Percentiles rank a stretch among this genome's conserved stretches.
Conservation (phyloP, 2,329 filamentous ascomycete species). For the Pyricularia pennisetigena region DNA sequence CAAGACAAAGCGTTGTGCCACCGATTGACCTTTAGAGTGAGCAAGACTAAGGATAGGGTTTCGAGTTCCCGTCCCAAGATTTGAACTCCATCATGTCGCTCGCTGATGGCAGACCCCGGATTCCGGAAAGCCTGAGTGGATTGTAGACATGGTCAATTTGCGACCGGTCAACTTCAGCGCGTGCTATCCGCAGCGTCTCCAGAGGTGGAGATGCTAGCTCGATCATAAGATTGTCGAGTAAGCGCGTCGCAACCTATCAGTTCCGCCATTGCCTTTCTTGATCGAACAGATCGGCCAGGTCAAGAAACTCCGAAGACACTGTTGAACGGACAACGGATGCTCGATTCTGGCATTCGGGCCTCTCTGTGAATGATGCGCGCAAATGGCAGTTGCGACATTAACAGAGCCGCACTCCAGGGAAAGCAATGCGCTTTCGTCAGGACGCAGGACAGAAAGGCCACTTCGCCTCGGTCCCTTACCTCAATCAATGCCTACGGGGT, state of each 20-base stretch:
- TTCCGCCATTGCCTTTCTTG: background rate
- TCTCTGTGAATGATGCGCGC: background rate
- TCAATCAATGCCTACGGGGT: background rate
- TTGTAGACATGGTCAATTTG: background rate
- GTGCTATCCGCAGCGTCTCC: background rate
- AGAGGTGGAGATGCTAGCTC: background rate
- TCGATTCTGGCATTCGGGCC: background rate
- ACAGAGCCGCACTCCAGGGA: background rate
- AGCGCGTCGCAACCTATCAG: background rate
- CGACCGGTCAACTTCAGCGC: background rate
- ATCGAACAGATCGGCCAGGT: background rate
- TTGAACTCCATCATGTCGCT: background rate
- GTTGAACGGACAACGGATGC: background rate
- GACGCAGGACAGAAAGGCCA: background rate
- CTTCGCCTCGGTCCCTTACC: background rate
- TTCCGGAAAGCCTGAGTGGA: background rate
- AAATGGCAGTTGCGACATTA: constrained; percentile 1
- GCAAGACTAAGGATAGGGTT: background rate
- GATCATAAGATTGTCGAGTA: background rate
- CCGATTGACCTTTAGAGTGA: background rate
- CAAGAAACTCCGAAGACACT: background rate
- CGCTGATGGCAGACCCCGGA: background rate
- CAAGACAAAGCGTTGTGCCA: background rate
- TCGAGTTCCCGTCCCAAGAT: background rate
- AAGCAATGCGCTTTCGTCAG: background rate